A percentile compares a stretch with the other conserved stretches of the same genome.
Conservation (phyloP, 768 basidiomycete species). For the Tephrocybe sp. region DNA sequence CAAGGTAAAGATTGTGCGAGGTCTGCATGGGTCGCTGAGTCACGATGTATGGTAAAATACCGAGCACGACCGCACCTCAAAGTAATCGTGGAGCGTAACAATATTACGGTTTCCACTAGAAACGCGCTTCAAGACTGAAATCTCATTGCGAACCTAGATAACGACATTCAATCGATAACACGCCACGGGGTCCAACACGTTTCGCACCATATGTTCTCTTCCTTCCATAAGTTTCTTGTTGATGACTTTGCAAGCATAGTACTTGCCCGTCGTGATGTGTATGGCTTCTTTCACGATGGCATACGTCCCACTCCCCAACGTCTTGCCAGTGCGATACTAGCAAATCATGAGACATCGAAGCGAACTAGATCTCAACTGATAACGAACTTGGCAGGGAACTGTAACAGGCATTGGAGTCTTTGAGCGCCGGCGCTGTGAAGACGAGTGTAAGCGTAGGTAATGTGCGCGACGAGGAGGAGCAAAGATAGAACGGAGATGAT, state of each 20-base stretch:
- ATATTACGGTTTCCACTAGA: constrained; percentile 89
- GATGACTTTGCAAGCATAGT: constrained; percentile 99
- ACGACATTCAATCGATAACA: constrained; percentile 5
- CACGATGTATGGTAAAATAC: background rate
- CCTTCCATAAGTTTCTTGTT: constrained; percentile 99
- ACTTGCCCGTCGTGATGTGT: constrained; percentile 86
- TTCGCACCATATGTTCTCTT: constrained; percentile 89
- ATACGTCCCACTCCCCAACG: constrained; percentile 89
- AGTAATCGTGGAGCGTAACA: constrained; percentile 94
- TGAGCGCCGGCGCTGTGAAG: constrained; percentile 9
- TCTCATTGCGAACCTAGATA: constrained; percentile 90
- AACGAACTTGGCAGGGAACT: constrained; percentile 45
- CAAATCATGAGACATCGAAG: constrained; percentile 7
- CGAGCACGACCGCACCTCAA: constrained; percentile 59
- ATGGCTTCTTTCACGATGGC: constrained; percentile 95
- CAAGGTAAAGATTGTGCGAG: constrained; percentile 88
- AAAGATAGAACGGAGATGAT: background rate
- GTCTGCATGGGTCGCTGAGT: constrained; percentile 46
- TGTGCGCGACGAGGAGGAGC: background rate
- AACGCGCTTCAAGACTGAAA: constrained; percentile 88
- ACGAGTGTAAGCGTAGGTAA: background rate
- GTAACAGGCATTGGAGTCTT: constrained; percentile 31
- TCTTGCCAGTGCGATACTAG: constrained; percentile 88
- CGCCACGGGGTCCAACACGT: constrained; percentile 3
- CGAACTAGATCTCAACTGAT: constrained; percentile 9